Evolutionary conservation across 306 rosid species (phyloP), one percentile per base, ranked within the genome.

Genomic region (Sesbania bispinosa): DNA sequence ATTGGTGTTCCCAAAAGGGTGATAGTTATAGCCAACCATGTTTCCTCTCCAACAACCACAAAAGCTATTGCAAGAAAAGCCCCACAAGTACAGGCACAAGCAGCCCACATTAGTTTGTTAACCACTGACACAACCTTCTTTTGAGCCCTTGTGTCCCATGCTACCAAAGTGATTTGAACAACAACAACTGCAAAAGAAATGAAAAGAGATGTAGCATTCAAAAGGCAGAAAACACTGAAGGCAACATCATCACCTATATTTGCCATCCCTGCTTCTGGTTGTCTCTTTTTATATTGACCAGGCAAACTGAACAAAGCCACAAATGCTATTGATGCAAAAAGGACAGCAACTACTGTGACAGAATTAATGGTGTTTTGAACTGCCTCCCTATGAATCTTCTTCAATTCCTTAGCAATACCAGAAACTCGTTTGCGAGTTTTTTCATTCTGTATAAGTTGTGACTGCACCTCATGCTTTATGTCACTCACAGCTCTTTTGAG

Each of bases 141-240:
- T 77, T 93, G 98, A 81, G 97, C 90, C 15, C 83, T 73, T 0
- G 97, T 93, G 78, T 93, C 98, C 98, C 98, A 93, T 21, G 98
- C 98, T 59, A 93, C 98, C 83, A 93, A 78, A 33, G 98, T 93
- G 84, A 93, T 93, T 75, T 93, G 98, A 81, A 90, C 98, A 54
- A 93, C 98, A 2, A 90, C 98, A 21, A 93, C 98, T 0, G 98
- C 88, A 7, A 90, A 84, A 19, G 98, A 93, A 69, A 93, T 88
- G 75, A 93, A 93, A 55, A 93, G 96, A 32, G 98, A 85, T 14
- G 83, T 87, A 4, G 97, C 83, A 43, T 93, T 93, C 74, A 93
- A 57, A 32, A 90, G 88, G 79, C 81, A 90, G 84, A 93, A 93
- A 29, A 64, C 88, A 77, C 81, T 73, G 85, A 93, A 93, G 7